Percentiles rank a stretch among this genome's conserved stretches.
These are phyloP conservation scores for Spergularia azorica DNA, from an alignment of 179 eudicot species.

Conservation along the genomic window DNA sequence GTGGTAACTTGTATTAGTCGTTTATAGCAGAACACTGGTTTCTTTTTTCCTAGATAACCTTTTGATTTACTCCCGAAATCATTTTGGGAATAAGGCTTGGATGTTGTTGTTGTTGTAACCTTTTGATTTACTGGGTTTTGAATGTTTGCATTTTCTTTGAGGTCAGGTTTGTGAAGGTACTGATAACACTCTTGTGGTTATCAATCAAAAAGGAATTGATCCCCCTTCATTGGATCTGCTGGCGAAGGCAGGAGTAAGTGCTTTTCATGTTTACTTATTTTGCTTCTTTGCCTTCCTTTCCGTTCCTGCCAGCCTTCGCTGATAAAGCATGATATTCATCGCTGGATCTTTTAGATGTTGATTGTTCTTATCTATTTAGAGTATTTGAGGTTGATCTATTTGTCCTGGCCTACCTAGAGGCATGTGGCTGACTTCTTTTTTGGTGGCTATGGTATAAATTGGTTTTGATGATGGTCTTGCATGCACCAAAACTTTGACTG, in stretches of 20 bases:
- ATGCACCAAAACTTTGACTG: not conserved
- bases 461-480: not conserved
- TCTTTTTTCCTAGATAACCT: not conserved
- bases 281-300: not conserved
- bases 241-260: constrained; percentile 89
- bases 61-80: not conserved
- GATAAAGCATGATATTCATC: not conserved
- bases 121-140: too few species aligned
- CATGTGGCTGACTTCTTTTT: not conserved
- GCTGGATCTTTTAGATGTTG: not conserved
- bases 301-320: not conserved
- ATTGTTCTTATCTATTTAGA: not conserved
- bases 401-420: not conserved
- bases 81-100: too few species aligned
- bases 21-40: constrained; percentile 2
- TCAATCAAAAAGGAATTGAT: constrained; percentile 96
- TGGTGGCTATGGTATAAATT: not conserved
- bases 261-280: not conserved
- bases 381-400: not conserved
- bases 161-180: constrained; percentile 73
- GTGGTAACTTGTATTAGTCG: not conserved
- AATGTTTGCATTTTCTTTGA: constrained; percentile 5
- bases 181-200: constrained; percentile 77
- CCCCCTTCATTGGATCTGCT: constrained; percentile 95
- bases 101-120: too few species aligned